Conservation (phyloP, 2,329 filamentous ascomycete species). For the Ceratocystis albifundus region DNA sequence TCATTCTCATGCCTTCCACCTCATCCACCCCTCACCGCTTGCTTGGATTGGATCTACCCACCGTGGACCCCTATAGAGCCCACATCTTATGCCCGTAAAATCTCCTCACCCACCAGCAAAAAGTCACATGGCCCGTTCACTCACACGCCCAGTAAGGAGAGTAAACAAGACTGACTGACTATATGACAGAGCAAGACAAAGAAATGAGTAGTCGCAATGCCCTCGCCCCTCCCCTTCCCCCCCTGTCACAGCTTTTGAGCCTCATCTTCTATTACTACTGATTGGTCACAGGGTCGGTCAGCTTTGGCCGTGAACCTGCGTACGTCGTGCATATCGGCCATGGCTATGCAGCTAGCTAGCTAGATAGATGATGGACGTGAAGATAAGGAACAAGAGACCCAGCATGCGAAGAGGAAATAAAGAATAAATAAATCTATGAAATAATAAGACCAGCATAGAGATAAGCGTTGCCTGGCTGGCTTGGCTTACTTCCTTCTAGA, state of each 20-base stretch:
- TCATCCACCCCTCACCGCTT: neutral
- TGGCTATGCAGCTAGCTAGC: too few species aligned
- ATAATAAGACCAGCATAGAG: neutral
- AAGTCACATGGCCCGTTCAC: slow-evolving; percentile 6
- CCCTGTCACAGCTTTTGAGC: neutral
- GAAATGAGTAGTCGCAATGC: neutral
- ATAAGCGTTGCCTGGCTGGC: neutral
- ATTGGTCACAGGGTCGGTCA: neutral
- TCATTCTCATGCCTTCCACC: neutral
- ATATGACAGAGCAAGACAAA: neutral
- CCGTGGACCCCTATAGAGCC: neutral
- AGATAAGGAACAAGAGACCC: neutral
- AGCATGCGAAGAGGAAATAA: neutral
- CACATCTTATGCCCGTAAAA: neutral
- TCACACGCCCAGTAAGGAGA: neutral
- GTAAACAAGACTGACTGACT: neutral
- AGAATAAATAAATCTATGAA: neutral
- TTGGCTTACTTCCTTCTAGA: too few species aligned
- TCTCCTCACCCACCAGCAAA: neutral
- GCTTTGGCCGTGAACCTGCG: neutral
- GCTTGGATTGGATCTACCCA: neutral
- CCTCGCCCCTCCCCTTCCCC: too few species aligned
- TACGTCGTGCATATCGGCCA: neutral
- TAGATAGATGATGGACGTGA: neutral
- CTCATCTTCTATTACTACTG: neutral